These are phyloP conservation scores for Chondrus crispus DNA, from an alignment of 23 red algal genomes.

Conservation along the genomic window DNA sequence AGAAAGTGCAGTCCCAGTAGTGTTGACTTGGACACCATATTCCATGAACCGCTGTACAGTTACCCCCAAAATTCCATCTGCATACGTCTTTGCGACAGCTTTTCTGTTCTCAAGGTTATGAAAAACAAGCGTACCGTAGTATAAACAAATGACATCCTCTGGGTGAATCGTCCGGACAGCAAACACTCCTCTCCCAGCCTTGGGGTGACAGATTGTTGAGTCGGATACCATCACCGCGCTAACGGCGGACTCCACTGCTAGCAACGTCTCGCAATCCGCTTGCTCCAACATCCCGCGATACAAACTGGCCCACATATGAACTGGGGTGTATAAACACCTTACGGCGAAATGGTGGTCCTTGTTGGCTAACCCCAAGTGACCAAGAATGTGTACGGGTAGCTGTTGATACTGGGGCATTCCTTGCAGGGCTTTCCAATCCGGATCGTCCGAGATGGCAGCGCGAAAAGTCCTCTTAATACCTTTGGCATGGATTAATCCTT, in stretches of 20 bases:
- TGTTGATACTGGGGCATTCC: background rate
- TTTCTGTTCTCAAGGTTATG: background rate
- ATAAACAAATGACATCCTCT: background rate
- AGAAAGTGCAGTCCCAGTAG: background rate
- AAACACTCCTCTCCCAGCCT: background rate
- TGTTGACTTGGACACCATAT: background rate
- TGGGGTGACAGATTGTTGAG: conserved; percentile 2
- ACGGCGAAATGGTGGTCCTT: background rate
- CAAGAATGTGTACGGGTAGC: background rate
- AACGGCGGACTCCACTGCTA: background rate
- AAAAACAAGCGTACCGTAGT: background rate
- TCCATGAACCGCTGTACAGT: background rate
- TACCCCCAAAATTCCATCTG: background rate
- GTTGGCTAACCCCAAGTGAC: background rate
- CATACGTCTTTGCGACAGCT: background rate
- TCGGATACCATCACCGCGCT: background rate
- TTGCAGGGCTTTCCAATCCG: background rate
- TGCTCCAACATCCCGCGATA: background rate
- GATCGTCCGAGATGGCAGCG: background rate
- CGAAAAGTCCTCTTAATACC: background rate
- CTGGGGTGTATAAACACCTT: background rate
- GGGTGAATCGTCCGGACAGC: background rate
- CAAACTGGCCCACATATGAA: background rate
- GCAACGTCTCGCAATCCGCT: background rate
- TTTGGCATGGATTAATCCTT: background rate